These are phyloP conservation scores for Termitomyces sp. DNA, from an alignment of 768 basidiomycete genomes.

Conservation along the genomic window DNA sequence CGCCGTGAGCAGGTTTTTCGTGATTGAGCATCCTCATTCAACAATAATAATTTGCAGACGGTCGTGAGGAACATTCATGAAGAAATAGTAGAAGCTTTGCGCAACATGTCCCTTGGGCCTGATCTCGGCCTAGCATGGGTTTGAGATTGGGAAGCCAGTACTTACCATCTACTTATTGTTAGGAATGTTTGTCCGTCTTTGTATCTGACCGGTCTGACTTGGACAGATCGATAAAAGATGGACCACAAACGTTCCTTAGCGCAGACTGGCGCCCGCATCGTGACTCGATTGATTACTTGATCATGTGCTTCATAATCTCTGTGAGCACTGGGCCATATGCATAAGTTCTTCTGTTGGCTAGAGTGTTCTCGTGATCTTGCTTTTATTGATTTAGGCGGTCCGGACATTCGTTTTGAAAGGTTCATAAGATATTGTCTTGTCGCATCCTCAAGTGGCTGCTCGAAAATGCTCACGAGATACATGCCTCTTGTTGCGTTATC, in stretches of 20 bases:
- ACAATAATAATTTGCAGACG: too few relatives aligned
- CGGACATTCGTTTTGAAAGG: neutral
- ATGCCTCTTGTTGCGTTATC: neutral
- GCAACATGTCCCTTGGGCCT: neutral
- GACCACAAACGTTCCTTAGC: too few relatives aligned
- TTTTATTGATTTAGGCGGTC: neutral
- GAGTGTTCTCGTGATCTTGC: constrained; percentile 4
- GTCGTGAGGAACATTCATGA: neutral
- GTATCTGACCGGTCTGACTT: too few relatives aligned
- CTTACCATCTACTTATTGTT: too few relatives aligned
- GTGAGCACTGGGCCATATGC: neutral
- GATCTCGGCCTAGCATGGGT: neutral
- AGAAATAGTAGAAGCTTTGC: neutral
- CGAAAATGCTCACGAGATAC: neutral
- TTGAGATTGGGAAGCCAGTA: too few relatives aligned
- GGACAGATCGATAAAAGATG: too few relatives aligned
- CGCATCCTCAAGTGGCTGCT: neutral
- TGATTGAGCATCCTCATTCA: neutral
- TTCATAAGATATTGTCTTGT: neutral
- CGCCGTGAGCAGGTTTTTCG: constrained; percentile 13
- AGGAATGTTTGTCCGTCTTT: too few relatives aligned
- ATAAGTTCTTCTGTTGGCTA: too few relatives aligned
- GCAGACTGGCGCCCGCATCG: too few relatives aligned
- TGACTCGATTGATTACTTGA: neutral
- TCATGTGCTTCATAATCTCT: neutral